Evolutionary conservation across 179 eudicot genomes (phyloP).

Genomic region (Monotropa hypopitys): DNA sequence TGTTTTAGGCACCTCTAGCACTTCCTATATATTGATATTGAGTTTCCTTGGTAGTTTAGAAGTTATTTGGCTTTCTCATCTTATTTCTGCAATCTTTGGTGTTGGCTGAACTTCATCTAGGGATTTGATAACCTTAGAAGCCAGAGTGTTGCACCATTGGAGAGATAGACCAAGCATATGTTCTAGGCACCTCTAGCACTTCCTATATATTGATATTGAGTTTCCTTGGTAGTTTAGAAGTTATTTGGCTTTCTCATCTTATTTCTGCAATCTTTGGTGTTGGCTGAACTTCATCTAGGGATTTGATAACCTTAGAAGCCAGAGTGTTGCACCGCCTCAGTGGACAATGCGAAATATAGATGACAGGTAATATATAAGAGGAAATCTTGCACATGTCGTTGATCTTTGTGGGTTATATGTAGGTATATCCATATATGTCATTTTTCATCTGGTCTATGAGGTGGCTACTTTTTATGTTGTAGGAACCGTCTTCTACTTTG

Average conservation of each 20-base stretch:
- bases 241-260: not conserved
- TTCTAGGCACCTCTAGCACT: not conserved
- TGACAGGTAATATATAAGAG: conserved; percentile 46
- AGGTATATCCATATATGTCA: not conserved
- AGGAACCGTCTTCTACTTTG: conserved; percentile 82
- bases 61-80: not conserved
- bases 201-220: not conserved
- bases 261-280: not conserved
- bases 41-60: not conserved
- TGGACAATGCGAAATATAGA: conserved; percentile 90
- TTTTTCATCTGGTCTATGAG: not conserved
- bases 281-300: conserved; percentile 30
- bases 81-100: not conserved
- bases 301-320: conserved; percentile 79
- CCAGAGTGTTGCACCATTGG: conserved; percentile 52
- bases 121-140: conserved; percentile 84
- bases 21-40: not conserved
- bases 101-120: conserved; percentile 19
- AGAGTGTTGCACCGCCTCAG: conserved; percentile 66
- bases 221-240: not conserved
- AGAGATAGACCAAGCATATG: not conserved
- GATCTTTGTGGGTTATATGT: not conserved
- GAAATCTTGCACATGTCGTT: not conserved
- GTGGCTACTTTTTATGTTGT: conserved; percentile 2
- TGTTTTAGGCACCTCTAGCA: not conserved